Conservation (phyloP, 176 grass and related monocot species). For the Raddia distichophylla region DNA sequence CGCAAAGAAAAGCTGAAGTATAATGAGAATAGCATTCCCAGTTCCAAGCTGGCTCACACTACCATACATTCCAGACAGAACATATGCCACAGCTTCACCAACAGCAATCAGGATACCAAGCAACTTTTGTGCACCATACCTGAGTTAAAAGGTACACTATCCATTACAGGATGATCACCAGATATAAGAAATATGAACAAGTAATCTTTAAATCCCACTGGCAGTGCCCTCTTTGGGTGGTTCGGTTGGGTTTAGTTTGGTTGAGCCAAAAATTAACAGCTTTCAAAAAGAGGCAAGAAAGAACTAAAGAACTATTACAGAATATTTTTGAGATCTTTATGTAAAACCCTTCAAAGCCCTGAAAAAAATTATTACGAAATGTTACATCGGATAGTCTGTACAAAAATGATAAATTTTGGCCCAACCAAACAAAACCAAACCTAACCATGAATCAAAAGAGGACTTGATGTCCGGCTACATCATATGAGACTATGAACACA, state of each 20-base stretch:
- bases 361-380: too few species aligned
- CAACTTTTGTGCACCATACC: slow-evolving; percentile 90
- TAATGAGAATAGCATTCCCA: slow-evolving; percentile 95
- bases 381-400: too few species aligned
- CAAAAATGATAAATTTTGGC: too few species aligned
- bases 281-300: too few species aligned
- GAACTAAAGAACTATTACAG: too few species aligned
- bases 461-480: background rate
- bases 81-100: slow-evolving; percentile 90
- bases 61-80: slow-evolving; percentile 96
- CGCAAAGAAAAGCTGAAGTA: slow-evolving; percentile 97
- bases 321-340: too few species aligned
- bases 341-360: too few species aligned
- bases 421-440: too few species aligned
- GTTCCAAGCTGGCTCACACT: slow-evolving; percentile 93
- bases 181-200: background rate
- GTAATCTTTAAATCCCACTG: background rate
- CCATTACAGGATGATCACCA: background rate
- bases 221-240: background rate
- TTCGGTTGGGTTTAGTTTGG: too few species aligned
- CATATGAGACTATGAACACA: background rate
- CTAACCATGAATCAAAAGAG: too few species aligned
- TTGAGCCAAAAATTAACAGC: too few species aligned
- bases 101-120: slow-evolving; percentile 91
- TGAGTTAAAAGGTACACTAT: slow-evolving; percentile 40